Base-by-base conservation (phyloP, 345 rosid genomes). In the Arabidopsis arenosa region DNA sequence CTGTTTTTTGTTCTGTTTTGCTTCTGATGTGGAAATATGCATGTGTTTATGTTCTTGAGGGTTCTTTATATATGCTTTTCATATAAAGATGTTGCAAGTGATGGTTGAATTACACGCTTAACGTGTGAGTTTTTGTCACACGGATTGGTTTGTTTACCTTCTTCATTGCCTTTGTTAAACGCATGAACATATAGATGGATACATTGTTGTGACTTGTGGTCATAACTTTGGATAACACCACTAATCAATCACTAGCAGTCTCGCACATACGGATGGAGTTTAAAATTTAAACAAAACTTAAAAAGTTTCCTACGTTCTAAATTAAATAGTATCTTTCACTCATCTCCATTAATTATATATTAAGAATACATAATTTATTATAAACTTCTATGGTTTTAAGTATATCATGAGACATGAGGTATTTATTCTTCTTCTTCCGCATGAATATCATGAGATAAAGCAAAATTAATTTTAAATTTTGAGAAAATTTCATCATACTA, bases 51-150 rank as follows among this genome's bases (percentile, higher is more conserved):
- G 48, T 57, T 71, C 43, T 76, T 1, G 15, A 55, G 32, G 47
- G 8, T 61, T 49, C 9, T 40, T 47, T 70, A 72, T 74, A 23
- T 23, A 23, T 23, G 2, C 26, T 23, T 23, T 23, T 23, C 26
- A 23, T 23, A 58, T 51, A 59, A 40, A 35, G 33, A 48, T 48
- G 55, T 37, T 64, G 67, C 12, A 33, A 26, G 59, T 70, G 36
- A 47, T 11, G 35, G 75, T 28, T 70, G 33, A 4, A 33, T 2
- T 61, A 33, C 80, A 68, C 64, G 53, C 72, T 54, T 11, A 63
- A 61, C 4, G 71, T 63, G 80, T 76, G 75, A 61, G 23, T 12
- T 70, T 58, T 70, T 76, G 66, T 76, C 80, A 76, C 75, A 70
- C 43, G 49, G 14, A 72, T 64, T 66, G 56, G 73, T 72, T 65